Percentiles rank a stretch among this genome's conserved stretches.
Evolutionary conservation across 2,329 filamentous ascomycete genomes (phyloP).

Genomic region (Chrysosphaeria jannelii): DNA sequence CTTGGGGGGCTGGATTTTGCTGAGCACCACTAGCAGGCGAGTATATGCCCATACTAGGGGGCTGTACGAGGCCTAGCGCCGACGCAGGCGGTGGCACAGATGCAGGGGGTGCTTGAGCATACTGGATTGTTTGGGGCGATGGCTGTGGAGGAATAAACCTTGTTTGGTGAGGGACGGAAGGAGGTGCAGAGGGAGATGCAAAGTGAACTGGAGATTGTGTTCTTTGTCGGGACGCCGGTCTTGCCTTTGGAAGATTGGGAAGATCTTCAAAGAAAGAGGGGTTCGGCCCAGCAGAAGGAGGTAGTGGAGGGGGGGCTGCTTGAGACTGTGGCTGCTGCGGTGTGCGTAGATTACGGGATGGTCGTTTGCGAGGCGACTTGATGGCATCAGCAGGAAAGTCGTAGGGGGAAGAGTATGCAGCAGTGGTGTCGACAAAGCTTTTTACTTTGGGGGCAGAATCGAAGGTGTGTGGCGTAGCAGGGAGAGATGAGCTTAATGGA

Average conservation of each 20-base stretch:
- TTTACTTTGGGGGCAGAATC: constrained; percentile 21
- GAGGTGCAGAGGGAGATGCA: constrained; percentile 7
- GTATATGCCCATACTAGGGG: too few relatives aligned
- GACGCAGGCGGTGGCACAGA: constrained; percentile 1
- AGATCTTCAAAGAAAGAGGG: constrained; percentile 45
- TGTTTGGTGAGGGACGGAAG: constrained; percentile 1
- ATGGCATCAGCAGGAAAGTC: constrained; percentile 83
- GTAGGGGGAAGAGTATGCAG: constrained; percentile 79
- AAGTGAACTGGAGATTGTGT: constrained; percentile 14
- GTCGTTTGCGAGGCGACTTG: constrained; percentile 34
- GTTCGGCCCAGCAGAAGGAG: neutral
- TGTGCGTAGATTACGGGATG: constrained; percentile 21
- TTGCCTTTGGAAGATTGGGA: constrained; percentile 29
- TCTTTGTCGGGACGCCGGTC: constrained; percentile 25
- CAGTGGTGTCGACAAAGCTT: constrained; percentile 79
- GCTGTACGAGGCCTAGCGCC: too few relatives aligned
- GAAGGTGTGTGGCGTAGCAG: too few relatives aligned
- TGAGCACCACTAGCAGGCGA: neutral
- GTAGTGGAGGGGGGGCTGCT: constrained; percentile 2
- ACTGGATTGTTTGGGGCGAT: too few relatives aligned
- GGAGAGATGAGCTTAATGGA: too few relatives aligned
- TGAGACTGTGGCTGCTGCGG: constrained; percentile 10
- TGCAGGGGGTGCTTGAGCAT: too few relatives aligned
- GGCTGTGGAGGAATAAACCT: too few relatives aligned
- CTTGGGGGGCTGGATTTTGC: constrained; percentile 4